Evolutionary conservation across 208 protist genomes (phyloP).

Genomic region (Novymonas esmeraldas): DNA sequence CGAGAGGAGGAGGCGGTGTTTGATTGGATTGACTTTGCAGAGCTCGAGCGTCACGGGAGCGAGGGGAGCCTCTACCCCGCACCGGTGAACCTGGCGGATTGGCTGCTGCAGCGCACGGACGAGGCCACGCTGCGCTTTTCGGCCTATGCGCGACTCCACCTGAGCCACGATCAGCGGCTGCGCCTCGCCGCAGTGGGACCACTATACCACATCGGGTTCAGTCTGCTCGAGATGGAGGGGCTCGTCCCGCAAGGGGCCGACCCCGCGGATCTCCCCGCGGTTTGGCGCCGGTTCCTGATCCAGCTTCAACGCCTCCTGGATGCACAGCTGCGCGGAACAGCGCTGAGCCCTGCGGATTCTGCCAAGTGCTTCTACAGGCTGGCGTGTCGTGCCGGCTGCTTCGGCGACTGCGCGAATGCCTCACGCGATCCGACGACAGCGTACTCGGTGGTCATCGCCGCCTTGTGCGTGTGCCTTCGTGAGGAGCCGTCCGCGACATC

Average conservation of each 20-base stretch:
- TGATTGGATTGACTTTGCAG: slow-evolving; percentile 13
- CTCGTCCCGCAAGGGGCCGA: not conserved
- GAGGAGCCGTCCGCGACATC: not conserved
- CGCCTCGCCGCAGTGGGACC: slow-evolving; percentile 14
- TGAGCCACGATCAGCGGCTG: slow-evolving; percentile 15
- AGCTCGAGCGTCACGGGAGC: slow-evolving; percentile 15
- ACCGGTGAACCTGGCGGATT: slow-evolving; percentile 15
- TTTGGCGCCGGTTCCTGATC: slow-evolving; percentile 26
- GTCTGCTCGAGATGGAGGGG: slow-evolving; percentile 12
- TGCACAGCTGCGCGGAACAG: slow-evolving; percentile 1
- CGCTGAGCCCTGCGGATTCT: slow-evolving; percentile 15
- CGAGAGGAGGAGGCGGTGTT: not conserved
- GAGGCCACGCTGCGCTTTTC: slow-evolving; percentile 8
- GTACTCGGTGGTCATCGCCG: slow-evolving; percentile 20
- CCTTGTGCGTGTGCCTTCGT: slow-evolving; percentile 19
- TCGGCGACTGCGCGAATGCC: not conserved
- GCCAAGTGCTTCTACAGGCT: slow-evolving; percentile 20
- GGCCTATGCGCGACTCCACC: slow-evolving; percentile 14
- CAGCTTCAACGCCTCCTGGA: slow-evolving; percentile 31
- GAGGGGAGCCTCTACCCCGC: slow-evolving; percentile 17
- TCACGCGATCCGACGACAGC: not conserved
- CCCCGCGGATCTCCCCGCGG: not conserved
- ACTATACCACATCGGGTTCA: slow-evolving; percentile 32
- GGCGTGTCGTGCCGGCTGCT: slow-evolving; percentile 10
- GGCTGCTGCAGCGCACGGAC: slow-evolving; percentile 9